These are phyloP conservation scores for Magnolia officinalis DNA, from an alignment of 164 flowering plant genomes.

Conservation along the genomic window DNA sequence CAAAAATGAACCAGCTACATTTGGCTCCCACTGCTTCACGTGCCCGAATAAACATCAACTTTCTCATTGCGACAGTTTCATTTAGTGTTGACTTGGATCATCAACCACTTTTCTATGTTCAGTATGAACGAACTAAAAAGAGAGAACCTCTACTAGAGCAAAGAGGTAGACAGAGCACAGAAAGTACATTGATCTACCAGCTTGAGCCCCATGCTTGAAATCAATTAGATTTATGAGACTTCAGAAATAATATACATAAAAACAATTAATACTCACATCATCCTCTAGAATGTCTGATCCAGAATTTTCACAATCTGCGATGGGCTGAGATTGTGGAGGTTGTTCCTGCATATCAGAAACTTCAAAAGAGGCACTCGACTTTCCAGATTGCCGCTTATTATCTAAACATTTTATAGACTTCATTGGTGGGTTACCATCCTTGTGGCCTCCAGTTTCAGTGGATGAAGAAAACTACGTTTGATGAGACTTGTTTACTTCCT, in stretches of 20 bases:
- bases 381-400: slow-evolving; percentile 17
- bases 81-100: too few relatives aligned
- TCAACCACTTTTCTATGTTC: not conserved
- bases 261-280: slow-evolving; percentile 51
- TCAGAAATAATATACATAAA: not conserved
- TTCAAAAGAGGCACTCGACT: slow-evolving; percentile 15
- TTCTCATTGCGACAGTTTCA: too few relatives aligned
- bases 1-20: too few relatives aligned
- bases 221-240: too few relatives aligned
- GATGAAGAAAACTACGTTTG: slow-evolving; percentile 6
- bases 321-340: slow-evolving; percentile 18
- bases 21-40: too few relatives aligned
- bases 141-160: too few relatives aligned
- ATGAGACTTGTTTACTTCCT: slow-evolving; percentile 6
- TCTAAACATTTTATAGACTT: slow-evolving; percentile 20
- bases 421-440: slow-evolving; percentile 18
- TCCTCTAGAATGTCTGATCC: slow-evolving; percentile 65
- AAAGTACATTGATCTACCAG: not conserved
- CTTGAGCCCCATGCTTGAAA: not conserved
- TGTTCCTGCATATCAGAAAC: slow-evolving; percentile 26
- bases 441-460: slow-evolving; percentile 25
- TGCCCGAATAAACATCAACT: too few relatives aligned
- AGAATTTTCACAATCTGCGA: slow-evolving; percentile 26
- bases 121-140: not conserved
- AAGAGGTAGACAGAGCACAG: not conserved